These are phyloP conservation scores for Verticillium zaregamsianum DNA, from an alignment of 2,329 filamentous ascomycete genomes.

Conservation along the genomic window DNA sequence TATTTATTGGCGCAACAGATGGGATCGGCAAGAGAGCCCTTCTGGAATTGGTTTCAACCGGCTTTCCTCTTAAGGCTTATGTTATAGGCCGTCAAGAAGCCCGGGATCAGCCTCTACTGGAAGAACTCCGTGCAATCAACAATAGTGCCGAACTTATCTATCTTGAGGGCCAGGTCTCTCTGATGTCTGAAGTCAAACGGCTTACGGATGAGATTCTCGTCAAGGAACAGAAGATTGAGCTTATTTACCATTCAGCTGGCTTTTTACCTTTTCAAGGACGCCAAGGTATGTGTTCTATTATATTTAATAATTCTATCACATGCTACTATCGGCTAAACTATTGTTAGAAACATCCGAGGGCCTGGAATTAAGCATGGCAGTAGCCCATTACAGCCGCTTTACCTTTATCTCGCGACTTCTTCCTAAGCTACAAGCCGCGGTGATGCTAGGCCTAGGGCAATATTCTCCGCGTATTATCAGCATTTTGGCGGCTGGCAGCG, in stretches of 20 bases:
- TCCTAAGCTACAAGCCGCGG: neutral
- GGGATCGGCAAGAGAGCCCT: slow-evolving; percentile 3
- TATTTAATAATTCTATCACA: too few species aligned
- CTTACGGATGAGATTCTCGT: neutral
- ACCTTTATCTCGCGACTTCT: neutral
- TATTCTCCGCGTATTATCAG: neutral
- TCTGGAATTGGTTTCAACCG: neutral
- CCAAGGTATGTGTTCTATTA: neutral
- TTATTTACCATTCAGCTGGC: neutral
- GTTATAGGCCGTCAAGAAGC: slow-evolving; percentile 1
- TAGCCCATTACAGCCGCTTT: neutral
- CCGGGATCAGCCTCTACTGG: neutral
- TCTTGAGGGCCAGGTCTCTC: slow-evolving; percentile 5
- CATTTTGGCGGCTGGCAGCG: slow-evolving; percentile 1
- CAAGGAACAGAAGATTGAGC: neutral
- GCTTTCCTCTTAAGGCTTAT: neutral
- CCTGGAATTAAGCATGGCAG: neutral
- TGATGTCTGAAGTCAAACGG: neutral
- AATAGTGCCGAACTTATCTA: neutral
- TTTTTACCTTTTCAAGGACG: neutral
- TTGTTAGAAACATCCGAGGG: neutral
- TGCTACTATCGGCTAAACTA: neutral
- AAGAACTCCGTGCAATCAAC: slow-evolving; percentile 2
- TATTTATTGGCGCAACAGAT: slow-evolving; percentile 3
- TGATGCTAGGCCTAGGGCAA: too few species aligned